Evolutionary conservation across 495 filamentous ascomycete species (phyloP).

Genomic region (Aspergillus asperescens): DNA sequence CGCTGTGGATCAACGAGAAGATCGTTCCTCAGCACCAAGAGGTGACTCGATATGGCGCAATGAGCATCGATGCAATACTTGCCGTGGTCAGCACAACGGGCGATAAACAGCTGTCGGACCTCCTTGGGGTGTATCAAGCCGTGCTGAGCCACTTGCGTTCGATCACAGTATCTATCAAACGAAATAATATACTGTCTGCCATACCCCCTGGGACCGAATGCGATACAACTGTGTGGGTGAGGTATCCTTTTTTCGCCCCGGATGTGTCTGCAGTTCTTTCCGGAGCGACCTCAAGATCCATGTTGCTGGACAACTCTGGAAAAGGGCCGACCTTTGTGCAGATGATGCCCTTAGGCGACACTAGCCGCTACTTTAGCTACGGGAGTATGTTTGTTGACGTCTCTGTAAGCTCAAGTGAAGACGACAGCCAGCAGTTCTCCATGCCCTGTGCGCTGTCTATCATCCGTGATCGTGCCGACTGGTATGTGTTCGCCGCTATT

Average conservation of each 20-base stretch:
- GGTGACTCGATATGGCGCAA: slow-evolving; percentile 41
- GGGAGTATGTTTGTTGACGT: slow-evolving; percentile 66
- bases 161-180: slow-evolving; percentile 72
- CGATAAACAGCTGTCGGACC: slow-evolving; percentile 41
- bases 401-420: slow-evolving; percentile 59
- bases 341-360: slow-evolving; percentile 71
- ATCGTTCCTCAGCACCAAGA: slow-evolving; percentile 54
- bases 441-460: slow-evolving; percentile 71
- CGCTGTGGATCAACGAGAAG: slow-evolving; percentile 71
- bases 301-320: slow-evolving; percentile 34
- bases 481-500: slow-evolving; percentile 61
- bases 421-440: slow-evolving; percentile 56
- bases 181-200: slow-evolving; percentile 67
- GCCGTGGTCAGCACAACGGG: slow-evolving; percentile 43
- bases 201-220: slow-evolving; percentile 22
- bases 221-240: slow-evolving; percentile 68
- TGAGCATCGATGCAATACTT: slow-evolving; percentile 41
- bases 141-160: slow-evolving; percentile 62
- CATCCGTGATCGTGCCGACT: slow-evolving; percentile 60
- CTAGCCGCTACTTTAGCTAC: slow-evolving; percentile 62
- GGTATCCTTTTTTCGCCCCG: slow-evolving; percentile 63
- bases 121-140: slow-evolving; percentile 49
- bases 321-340: slow-evolving; percentile 49
- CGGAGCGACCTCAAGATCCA: slow-evolving; percentile 49
- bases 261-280: slow-evolving; percentile 63